Conservation (phyloP, 192 early-diverging fungal species). For the Funneliformis geosporum region DNA sequence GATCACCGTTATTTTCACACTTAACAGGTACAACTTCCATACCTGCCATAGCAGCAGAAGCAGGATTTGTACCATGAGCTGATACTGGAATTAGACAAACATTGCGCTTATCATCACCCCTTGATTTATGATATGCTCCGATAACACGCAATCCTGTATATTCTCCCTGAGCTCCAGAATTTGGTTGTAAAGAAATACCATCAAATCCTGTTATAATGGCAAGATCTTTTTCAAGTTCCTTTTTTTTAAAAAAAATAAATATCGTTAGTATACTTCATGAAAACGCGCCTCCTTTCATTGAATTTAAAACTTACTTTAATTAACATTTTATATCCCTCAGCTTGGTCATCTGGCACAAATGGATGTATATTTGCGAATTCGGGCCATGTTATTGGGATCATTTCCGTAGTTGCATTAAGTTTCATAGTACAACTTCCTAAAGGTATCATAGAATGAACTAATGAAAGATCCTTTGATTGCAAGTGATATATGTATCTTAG, state of each 20-base stretch:
- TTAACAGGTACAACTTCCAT: conserved; percentile 91
- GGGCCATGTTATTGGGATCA: conserved; percentile 99
- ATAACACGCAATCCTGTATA: conserved; percentile 96
- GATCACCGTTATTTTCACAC: conserved; percentile 89
- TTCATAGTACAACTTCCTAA: conserved; percentile 99
- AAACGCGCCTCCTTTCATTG: background rate
- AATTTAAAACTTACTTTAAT: conserved; percentile 45
- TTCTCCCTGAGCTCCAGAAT: conserved; percentile 99
- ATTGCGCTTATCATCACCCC: conserved; percentile 82
- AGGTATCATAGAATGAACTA: conserved; percentile 98
- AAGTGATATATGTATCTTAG: conserved; percentile 93
- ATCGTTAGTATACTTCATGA: background rate
- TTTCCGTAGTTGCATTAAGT: conserved; percentile 97
- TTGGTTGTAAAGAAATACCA: conserved; percentile 92
- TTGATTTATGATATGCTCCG: conserved; percentile 86
- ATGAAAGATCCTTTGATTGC: conserved; percentile 97
- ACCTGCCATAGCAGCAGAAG: conserved; percentile 96
- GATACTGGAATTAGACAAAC: conserved; percentile 97
- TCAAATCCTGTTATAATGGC: conserved; percentile 93
- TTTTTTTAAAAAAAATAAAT: too few species aligned
- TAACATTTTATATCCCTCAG: conserved; percentile 91
- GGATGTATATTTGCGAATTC: conserved; percentile 96
- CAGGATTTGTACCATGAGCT: conserved; percentile 99
- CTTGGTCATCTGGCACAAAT: conserved; percentile 92
- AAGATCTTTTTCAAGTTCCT: conserved; percentile 88